Percentiles rank a stretch among this genome's conserved stretches.
phyloP scores from a whole-genome alignment of 495 filamentous ascomycete species.

The Annulohypoxylon stygium region DNA sequence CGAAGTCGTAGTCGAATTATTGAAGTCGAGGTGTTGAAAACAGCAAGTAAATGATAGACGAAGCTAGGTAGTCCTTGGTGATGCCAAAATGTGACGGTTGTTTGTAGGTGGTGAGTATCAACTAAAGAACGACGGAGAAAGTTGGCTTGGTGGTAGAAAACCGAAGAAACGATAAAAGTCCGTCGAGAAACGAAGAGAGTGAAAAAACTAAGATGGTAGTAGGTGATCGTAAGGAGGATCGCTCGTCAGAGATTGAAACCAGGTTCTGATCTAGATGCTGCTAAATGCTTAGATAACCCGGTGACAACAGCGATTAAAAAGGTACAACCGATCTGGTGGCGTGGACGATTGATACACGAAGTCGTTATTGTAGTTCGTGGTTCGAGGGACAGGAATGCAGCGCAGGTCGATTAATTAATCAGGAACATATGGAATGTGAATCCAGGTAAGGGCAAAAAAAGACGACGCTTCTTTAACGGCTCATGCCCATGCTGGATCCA shows the following conservation, averaged over 20 bases:
- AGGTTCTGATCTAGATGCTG: constrained; percentile 9
- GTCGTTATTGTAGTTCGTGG: neutral
- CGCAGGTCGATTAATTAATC: constrained; percentile 40
- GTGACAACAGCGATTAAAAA: constrained; percentile 25
- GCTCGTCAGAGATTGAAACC: neutral
- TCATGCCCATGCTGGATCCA: constrained; percentile 43
- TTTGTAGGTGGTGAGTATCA: neutral
- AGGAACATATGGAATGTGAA: constrained; percentile 49
- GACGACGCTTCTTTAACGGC: constrained; percentile 47
- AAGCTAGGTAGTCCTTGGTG: neutral
- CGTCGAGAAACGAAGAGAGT: neutral
- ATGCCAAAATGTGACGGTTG: neutral
- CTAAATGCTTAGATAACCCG: constrained; percentile 6
- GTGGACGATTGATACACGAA: constrained; percentile 17
- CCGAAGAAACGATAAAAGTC: too few species aligned
- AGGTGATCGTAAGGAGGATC: neutral
- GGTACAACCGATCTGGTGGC: constrained; percentile 19
- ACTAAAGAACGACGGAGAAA: neutral
- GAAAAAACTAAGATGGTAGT: neutral
- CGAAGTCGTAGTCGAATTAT: neutral
- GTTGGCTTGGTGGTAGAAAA: too few species aligned
- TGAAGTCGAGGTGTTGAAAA: neutral
- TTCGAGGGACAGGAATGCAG: constrained; percentile 42
- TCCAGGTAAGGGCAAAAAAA: constrained; percentile 49
- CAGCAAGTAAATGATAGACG: neutral